Base-by-base conservation (phyloP, 208 protist species). In the Naegleria gruberi region DNA sequence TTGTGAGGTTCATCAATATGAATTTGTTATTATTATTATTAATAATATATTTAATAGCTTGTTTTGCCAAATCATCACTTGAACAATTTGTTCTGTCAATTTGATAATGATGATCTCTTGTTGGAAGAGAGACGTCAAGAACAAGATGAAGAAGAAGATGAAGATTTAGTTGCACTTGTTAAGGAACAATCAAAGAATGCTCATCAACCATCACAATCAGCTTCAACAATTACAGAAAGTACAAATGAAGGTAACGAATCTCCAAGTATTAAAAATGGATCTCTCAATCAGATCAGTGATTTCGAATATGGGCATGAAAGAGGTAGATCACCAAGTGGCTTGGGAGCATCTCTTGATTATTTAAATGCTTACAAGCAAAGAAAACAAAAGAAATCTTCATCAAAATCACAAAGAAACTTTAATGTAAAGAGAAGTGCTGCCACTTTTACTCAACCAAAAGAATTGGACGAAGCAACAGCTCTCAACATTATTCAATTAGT, bases 11-110 rank as follows among this genome's bases (percentile, higher is more conserved):
- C 15, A 19, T 55, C 15, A 19, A 15, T 15, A 55, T 19, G 15
- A 55, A 55, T 55, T 15, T 23, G 30, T 65, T 23, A 65, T 65
- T 19, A 65, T 65, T 65, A 4, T 19, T 65, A 65, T 65, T 19
- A 23, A 37, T 7, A 6, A 1, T 37, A 8, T 6, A 37, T 37
- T 37, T 8, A 6, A 77, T 37, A 46, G 43, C 6, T 55, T 15
- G 10, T 34, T 45, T 43, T 55, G 34, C 83, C 83, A 55, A 87
- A 87, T 55, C 83, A 87, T 87, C 83, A 87, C n/a, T 87, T 55
- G 5, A 41, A 87, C 17, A 87, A 87, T 23, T 40, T 55, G 83
- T 87, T 87, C 40, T 51, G 55, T 37, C 26, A 87, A 30, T 55
- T 55, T 55, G 83, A 87, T 40, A 0, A 37, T 12, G 83, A 87